phyloP scores from a whole-genome alignment of 2,329 filamentous ascomycete species.

The Remersonia thermophila region DNA sequence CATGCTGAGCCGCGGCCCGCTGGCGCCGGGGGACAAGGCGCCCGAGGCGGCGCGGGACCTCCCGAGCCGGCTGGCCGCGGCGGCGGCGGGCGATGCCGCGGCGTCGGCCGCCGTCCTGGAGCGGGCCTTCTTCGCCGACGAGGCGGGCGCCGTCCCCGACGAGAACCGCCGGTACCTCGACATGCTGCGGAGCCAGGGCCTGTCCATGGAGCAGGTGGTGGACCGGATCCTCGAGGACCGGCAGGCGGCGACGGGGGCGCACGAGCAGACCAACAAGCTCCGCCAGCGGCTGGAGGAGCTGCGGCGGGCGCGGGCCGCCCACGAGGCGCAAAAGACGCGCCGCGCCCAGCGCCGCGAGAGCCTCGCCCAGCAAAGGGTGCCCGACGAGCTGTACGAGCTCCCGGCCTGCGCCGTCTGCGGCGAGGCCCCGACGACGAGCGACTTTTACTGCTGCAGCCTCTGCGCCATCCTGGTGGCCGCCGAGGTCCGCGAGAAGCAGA shows the following conservation, averaged over 20 bases:
- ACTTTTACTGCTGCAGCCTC: constrained; percentile 18
- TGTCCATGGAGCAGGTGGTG: constrained; percentile 18
- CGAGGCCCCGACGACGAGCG: constrained; percentile 10
- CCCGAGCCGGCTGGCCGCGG: constrained; percentile 11
- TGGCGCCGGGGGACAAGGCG: constrained; percentile 4
- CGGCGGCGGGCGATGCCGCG: constrained; percentile 9
- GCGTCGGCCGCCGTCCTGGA: constrained; percentile 13
- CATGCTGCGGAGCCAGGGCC: constrained; percentile 13
- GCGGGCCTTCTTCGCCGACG: constrained; percentile 15
- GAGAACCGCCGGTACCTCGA: constrained; percentile 17
- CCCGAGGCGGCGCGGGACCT: constrained; percentile 1
- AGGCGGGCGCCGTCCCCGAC: constrained; percentile 12
- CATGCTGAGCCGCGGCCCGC: constrained; percentile 12
- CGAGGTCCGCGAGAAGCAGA: constrained; percentile 12
- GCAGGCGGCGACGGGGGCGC: constrained; percentile 13
- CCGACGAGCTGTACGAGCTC: constrained; percentile 19
- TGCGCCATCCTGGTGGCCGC: constrained; percentile 18
- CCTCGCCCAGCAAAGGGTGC: constrained; percentile 12
- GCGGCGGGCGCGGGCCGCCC: constrained; percentile 15
- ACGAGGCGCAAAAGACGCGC: constrained; percentile 20
- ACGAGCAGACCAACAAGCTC: constrained; percentile 19
- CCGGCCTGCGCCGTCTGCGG: constrained; percentile 18
- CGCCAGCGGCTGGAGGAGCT: constrained; percentile 20
- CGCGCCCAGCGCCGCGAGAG: constrained; percentile 13
- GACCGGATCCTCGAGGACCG: constrained; percentile 16